phyloP scores from a whole-genome alignment of 169 alveolate species.

The Plasmodium reichenowi region DNA sequence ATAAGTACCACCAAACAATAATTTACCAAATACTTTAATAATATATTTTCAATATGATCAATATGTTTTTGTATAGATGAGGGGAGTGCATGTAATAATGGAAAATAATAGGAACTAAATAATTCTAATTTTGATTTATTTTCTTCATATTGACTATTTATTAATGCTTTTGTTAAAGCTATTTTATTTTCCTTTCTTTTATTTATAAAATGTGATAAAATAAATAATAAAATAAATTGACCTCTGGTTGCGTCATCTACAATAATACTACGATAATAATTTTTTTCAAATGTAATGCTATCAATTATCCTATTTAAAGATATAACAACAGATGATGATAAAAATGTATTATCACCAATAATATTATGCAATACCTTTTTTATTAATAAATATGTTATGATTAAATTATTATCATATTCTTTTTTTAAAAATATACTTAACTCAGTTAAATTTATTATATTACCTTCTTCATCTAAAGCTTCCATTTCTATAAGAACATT shows the following conservation, averaged over 20 bases:
- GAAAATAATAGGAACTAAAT: slow-evolving; percentile 45
- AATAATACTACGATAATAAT: slow-evolving; percentile 60
- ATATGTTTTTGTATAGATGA: slow-evolving; percentile 40
- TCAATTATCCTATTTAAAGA: slow-evolving; percentile 54
- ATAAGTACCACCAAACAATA: slow-evolving; percentile 32
- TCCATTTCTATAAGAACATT: slow-evolving; percentile 82
- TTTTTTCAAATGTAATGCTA: slow-evolving; percentile 56
- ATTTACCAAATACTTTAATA: slow-evolving; percentile 39
- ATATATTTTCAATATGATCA: slow-evolving; percentile 26
- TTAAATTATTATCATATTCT: slow-evolving; percentile 79
- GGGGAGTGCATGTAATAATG: slow-evolving; percentile 60
- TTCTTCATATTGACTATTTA: slow-evolving; percentile 19
- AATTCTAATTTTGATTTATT: slow-evolving; percentile 43
- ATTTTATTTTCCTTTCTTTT: slow-evolving; percentile 74
- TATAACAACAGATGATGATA: slow-evolving; percentile 9
- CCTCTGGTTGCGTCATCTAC: slow-evolving; percentile 54
- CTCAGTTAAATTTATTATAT: slow-evolving; percentile 81
- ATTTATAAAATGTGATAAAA: slow-evolving; percentile 65
- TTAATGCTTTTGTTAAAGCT: slow-evolving; percentile 46
- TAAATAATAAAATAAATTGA: slow-evolving; percentile 57
- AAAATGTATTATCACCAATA: slow-evolving; percentile 59
- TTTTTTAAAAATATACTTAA: slow-evolving; percentile 79
- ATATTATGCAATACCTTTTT: slow-evolving; percentile 51
- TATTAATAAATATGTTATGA: slow-evolving; percentile 74
- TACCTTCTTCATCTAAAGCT: slow-evolving; percentile 80